Base-by-base conservation (phyloP, 495 filamentous ascomycete species). In the Xylona heveae region DNA sequence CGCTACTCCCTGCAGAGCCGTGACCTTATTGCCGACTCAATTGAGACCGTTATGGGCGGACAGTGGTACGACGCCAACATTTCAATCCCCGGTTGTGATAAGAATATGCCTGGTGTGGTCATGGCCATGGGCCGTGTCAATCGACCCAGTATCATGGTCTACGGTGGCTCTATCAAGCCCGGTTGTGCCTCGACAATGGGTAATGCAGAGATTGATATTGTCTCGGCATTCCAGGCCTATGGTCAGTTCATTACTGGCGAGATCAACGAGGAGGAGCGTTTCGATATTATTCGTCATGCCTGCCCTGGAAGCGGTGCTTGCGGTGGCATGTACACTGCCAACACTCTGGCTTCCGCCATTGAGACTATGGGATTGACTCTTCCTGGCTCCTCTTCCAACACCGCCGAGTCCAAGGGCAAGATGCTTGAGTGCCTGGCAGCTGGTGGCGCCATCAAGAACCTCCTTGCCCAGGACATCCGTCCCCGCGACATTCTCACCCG, bases 1-100 rank as follows among this genome's bases (percentile, higher is more conserved):
- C 69, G 90, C 35, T 97, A 78, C 59, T 84, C 76, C 35, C 57
- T 97, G 36, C 88, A 95, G 57, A 88, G 78, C 36, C 64, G 88
- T 47, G 88, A 97, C 49, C 61, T 97, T 39, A 97, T 97, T 46
- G 88, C 88, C 39, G 90, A 97, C 54, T 84, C 77, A 21, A 88
- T 97, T 43, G 90, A 97, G 64, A 95, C 90, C 5, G 88, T 95
- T 24, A 97, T 97, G 88, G 69, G 80, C 30, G 88, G 80, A 8
- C 88, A 97, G 61, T 97, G 88, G 90, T 97, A 97, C 50, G 88
- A 97, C 53, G 88, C 78, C 47, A 95, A 95, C 50, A 80, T 97
- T 48, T 90, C 80, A 13, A 78, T 97, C 43, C 88, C 88, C n/a
- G 88, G 88, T 24, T 97, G 88, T 53, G 90, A 97, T 63, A 97